Evolutionary conservation across 768 basidiomycete genomes (phyloP).

Genomic region (Pleurotus platypus): DNA sequence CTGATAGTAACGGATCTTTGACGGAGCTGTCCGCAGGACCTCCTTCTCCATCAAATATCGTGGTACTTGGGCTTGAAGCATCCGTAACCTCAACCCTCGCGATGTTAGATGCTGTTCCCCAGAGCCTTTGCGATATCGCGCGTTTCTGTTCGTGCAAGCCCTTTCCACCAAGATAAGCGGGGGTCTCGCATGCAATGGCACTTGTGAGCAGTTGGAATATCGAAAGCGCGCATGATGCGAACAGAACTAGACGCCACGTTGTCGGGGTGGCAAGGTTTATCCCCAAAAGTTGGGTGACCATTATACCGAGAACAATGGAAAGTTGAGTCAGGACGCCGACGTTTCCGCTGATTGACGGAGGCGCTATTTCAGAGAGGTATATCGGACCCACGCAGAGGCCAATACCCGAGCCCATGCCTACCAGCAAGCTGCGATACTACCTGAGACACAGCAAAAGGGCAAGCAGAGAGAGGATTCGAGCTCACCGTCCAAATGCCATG

Average conservation of each 20-base stretch:
- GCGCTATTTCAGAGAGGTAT: slow-evolving; percentile 84
- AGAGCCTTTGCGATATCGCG: slow-evolving; percentile 44
- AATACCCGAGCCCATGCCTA: slow-evolving; percentile 69
- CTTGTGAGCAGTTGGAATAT: slow-evolving; percentile 54
- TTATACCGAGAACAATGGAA: slow-evolving; percentile 80
- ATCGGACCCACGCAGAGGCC: slow-evolving; percentile 80
- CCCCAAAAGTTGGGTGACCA: slow-evolving; percentile 80
- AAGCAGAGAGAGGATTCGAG: not conserved
- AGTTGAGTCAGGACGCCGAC: slow-evolving; percentile 82
- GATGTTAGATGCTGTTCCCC: slow-evolving; percentile 34
- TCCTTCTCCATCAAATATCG: not conserved
- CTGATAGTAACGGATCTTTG: slow-evolving; percentile 41
- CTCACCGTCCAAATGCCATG: slow-evolving; percentile 64
- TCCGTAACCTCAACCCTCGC: not conserved
- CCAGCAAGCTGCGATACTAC: slow-evolving; percentile 42
- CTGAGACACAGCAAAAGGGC: not conserved
- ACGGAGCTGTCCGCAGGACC: slow-evolving; percentile 12
- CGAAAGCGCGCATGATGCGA: slow-evolving; percentile 57
- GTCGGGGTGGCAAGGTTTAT: slow-evolving; percentile 65
- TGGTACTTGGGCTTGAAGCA: too few relatives aligned
- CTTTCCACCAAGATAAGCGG: slow-evolving; percentile 56
- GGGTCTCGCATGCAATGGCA: slow-evolving; percentile 62
- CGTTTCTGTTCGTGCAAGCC: slow-evolving; percentile 49
- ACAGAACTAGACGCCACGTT: slow-evolving; percentile 69
- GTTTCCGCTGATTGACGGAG: slow-evolving; percentile 67